Base-by-base conservation (phyloP, 1,284 basidiomycete species). In the Xanthoconium separans region DNA sequence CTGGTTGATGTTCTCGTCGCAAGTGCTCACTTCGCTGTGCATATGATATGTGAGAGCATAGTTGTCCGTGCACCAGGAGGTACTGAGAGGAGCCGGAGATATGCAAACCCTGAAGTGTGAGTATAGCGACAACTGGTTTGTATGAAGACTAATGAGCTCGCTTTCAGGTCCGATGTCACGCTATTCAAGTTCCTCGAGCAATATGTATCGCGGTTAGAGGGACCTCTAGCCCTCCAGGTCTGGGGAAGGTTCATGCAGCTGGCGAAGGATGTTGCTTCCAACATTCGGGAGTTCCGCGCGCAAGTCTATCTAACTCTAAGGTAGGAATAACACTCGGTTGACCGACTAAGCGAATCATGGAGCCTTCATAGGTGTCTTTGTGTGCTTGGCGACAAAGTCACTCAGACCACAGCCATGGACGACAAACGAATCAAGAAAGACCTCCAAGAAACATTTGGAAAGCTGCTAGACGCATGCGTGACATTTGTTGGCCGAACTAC, bases 381-480 rank as follows among this genome's bases (percentile, higher is more conserved):
- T 4, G 80, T 87, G 2, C 70, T 98, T 16, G 87, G 89, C 1
- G 86, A 93, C 58, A 96, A 93, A 67, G 79, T 98, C 15, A 84
- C 89, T 3, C 89, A 92, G 63, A 95, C 93, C 0, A 86, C 89
- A 4, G 91, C 93, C 0, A 80, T 96, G 68, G 96, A 98, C 56
- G 96, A 99, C 70, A 82, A 86, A 18, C 81, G 91, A 20, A 75
- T 95, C 51, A 83, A 91, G n/a, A 90, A 93, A 63, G 96, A 99
- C 57, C 75, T 98, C 16, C 94, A 96, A 81, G 96, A 99, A 56
- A 87, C 82, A 0, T 95, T 91, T 64, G 81, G 84, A 40, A 95
- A 92, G 70, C 79, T 98, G 0, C 77, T 95, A 10, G 97, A 99
- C 62, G 77, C 85, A 3, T 89, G 87, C 48, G 81, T 95, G 7